Evolutionary conservation across 352 stramenopile species (phyloP).

Genomic region (Thraustochytrium striatum): DNA sequence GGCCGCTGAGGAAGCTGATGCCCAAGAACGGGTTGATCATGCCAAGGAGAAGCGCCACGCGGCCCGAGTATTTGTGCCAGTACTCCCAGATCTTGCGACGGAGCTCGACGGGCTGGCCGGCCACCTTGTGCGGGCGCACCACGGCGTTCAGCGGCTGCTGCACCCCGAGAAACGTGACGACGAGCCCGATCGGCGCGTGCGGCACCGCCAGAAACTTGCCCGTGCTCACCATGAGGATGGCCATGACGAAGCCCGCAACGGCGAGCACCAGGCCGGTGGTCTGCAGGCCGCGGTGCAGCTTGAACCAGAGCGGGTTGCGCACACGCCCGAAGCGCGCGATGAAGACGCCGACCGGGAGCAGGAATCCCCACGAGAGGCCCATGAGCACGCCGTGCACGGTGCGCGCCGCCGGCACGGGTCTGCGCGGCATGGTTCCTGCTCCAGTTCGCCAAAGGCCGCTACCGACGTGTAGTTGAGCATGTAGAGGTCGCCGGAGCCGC

Average conservation of each 20-base stretch:
- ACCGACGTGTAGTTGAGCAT: neutral
- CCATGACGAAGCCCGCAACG: slow-evolving; percentile 1
- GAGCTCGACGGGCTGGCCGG: neutral
- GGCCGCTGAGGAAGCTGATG: neutral
- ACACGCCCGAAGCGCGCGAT: neutral
- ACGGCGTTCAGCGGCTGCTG: slow-evolving; percentile 15
- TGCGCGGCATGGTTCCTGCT: neutral
- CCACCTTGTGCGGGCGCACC: neutral
- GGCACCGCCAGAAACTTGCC: neutral
- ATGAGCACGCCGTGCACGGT: neutral
- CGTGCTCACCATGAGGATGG: slow-evolving; percentile 19
- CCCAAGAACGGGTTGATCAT: neutral
- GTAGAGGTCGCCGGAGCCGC: neutral
- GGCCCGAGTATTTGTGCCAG: neutral
- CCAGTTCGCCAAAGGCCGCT: neutral
- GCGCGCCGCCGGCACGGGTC: neutral
- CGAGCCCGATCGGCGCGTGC: neutral
- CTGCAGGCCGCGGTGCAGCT: slow-evolving; percentile 19
- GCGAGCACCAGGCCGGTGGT: neutral
- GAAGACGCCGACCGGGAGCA: slow-evolving; percentile 9
- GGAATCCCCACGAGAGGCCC: slow-evolving; percentile 6
- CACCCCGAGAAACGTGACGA: neutral
- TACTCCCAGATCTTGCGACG: neutral
- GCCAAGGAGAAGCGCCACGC: slow-evolving; percentile 1
- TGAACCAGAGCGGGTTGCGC: slow-evolving; percentile 11